Evolutionary conservation across 768 basidiomycete species (phyloP).

Genomic region (Collybia sp.): DNA sequence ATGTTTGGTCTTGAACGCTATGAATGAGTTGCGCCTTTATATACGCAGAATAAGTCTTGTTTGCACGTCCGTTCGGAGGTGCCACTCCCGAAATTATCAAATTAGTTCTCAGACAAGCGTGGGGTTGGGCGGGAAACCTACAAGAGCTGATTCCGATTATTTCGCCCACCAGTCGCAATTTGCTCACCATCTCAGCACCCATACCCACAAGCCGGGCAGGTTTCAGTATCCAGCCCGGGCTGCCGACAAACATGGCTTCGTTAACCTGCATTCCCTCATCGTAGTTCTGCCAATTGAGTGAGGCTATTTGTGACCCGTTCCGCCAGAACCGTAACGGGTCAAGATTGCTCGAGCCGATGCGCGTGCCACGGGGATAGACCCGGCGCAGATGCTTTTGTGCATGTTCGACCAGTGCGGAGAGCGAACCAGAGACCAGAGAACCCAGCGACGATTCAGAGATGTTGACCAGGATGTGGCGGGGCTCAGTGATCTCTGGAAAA

Average conservation of each 20-base stretch:
- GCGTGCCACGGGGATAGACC: conserved; percentile 54
- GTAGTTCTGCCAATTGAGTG: conserved; percentile 62
- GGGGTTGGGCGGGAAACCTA: conserved; percentile 18
- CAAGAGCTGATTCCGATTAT: conserved; percentile 41
- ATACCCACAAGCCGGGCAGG: conserved; percentile 25
- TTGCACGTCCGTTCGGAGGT: conserved; percentile 31
- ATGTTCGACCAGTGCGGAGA: conserved; percentile 35
- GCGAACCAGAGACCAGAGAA: conserved; percentile 31
- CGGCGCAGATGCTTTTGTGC: conserved; percentile 42
- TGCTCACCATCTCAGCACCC: conserved; percentile 9
- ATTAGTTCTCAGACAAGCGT: background rate
- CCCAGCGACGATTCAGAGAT: conserved; percentile 48
- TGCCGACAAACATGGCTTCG: conserved; percentile 58
- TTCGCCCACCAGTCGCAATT: conserved; percentile 21
- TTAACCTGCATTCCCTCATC: conserved; percentile 56
- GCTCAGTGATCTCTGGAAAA: conserved; percentile 30
- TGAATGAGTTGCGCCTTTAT: conserved; percentile 43
- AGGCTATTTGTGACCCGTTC: conserved; percentile 51
- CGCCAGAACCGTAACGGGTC: conserved; percentile 50
- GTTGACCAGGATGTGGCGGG: conserved; percentile 52
- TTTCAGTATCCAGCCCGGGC: conserved; percentile 50
- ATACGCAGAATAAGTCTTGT: conserved; percentile 38
- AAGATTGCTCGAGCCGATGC: conserved; percentile 51
- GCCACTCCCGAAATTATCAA: conserved; percentile 31
- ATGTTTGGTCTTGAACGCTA: conserved; percentile 29